Evolutionary conservation across 768 basidiomycete genomes (phyloP), one percentile per base, ranked within the genome.

Genomic region (Pleurotus cornucopiae): DNA sequence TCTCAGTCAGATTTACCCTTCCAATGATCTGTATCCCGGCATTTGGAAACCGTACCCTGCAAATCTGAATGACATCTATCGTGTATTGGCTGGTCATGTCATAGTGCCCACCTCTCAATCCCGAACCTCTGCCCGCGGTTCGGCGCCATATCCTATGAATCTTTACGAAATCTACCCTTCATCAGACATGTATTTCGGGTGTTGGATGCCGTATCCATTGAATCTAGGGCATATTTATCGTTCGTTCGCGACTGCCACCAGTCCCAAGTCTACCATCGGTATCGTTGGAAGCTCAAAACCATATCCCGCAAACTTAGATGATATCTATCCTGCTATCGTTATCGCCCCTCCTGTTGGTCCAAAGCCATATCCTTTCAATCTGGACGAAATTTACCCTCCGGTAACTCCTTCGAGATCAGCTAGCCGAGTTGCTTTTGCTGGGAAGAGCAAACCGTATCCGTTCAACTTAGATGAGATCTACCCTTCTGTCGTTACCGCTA

Each of bases 261-360:
- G 30, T 11, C 30, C 30, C 2, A 25, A n/a, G 6, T 18, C 16
- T 20, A 11, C 47, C 11, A 18, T 23, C 21, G 23, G 14, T 20
- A 3, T 34, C 9, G 23, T 34, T 13, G 23, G 30, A n/a, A 23
- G 14, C 16, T 11, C 65, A 65, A 52, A 60, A 48, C 65, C 69
- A 46, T 79, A 77, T 63, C 74, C 76, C 12, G 63, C 57, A 59
- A 69, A 69, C 58, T 57, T 75, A 20, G 54, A 16, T 6, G 48
- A 49, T 13, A 49, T 49, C 23, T 49, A 49, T n/a, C 48, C 34
- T 37, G 11, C 34, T 7, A 25, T 34, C 14, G 9, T 34, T 9
- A 41, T 4, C 3, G 21, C 21, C 20, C 14, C 21, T 49, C 18
- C 14, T 34, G 13, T 26, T 13, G 26, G 34, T n/a, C 30, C n/a